phyloP scores from a whole-genome alignment of 2,329 filamentous ascomycete species.

The Cladosporium austrohemisphaericum region DNA sequence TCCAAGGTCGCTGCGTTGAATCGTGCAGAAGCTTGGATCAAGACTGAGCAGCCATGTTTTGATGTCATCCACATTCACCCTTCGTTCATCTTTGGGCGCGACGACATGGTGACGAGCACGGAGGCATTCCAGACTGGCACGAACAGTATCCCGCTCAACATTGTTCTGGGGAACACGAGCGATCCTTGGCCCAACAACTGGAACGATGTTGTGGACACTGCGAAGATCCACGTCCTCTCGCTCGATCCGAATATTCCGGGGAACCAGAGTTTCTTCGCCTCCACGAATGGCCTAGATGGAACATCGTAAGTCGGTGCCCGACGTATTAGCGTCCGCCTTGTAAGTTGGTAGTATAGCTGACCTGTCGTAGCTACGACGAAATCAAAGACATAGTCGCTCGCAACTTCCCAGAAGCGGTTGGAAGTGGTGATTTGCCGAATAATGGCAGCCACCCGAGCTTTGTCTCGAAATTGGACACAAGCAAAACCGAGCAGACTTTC shows the following conservation, averaged over 20 bases:
- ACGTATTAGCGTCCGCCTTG: no score
- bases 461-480: constrained; percentile 12
- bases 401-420: constrained; percentile 17
- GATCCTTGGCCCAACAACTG: constrained; percentile 4
- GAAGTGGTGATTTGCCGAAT: constrained; percentile 18
- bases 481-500: constrained; percentile 21
- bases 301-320: neutral
- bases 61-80: constrained; percentile 23
- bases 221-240: constrained; percentile 27
- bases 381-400: constrained; percentile 17
- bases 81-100: constrained; percentile 22
- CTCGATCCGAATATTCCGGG: constrained; percentile 15
- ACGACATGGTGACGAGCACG: constrained; percentile 23
- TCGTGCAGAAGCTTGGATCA: constrained; percentile 16
- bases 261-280: neutral
- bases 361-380: constrained; percentile 13
- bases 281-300: neutral
- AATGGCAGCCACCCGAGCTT: constrained; percentile 6
- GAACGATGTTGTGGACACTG: constrained; percentile 27
- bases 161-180: constrained; percentile 16
- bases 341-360: neutral
- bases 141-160: constrained; percentile 19
- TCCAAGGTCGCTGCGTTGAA: constrained; percentile 19
- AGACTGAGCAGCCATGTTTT: constrained; percentile 20
- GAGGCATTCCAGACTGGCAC: constrained; percentile 17